Evolutionary conservation across 2,329 filamentous ascomycete species (phyloP).

Genomic region (Paraphaeosphaeria sporulosa): DNA sequence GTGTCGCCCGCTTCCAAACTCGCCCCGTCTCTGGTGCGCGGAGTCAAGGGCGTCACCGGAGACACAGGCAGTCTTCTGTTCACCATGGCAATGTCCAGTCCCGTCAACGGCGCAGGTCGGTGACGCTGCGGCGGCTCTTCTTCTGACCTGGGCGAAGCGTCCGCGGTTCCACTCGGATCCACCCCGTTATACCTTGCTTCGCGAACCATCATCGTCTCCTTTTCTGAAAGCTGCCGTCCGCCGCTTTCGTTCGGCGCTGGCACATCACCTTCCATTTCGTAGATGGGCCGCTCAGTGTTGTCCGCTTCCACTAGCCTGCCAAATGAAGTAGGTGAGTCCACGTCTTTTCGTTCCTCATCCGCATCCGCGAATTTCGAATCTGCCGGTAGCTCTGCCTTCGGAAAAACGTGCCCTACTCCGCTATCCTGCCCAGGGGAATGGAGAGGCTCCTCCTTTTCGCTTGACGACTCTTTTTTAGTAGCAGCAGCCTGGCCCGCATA

Average conservation of each 20-base stretch:
- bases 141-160: constrained; percentile 26
- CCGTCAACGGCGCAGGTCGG: constrained; percentile 33
- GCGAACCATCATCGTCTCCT: constrained; percentile 56
- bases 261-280: constrained; percentile 64
- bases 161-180: constrained; percentile 36
- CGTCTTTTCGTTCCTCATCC: constrained; percentile 26
- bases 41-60: constrained; percentile 41
- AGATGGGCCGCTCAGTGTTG: constrained; percentile 49
- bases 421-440: constrained; percentile 31
- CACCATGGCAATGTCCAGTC: constrained; percentile 40
- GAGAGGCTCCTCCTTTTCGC: constrained; percentile 32
- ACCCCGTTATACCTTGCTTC: constrained; percentile 57
- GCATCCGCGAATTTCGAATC: constrained; percentile 31
- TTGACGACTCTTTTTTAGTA: constrained; percentile 27
- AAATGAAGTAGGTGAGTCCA: constrained; percentile 17
- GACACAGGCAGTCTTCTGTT: constrained; percentile 36
- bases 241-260: constrained; percentile 60
- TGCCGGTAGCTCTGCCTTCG: constrained; percentile 55
- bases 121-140: constrained; percentile 24
- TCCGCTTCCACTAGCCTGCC: constrained; percentile 42
- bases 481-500: constrained; percentile 33
- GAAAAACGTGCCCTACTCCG: constrained; percentile 46
- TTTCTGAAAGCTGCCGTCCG: constrained; percentile 56
- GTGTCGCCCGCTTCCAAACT: constrained; percentile 41
- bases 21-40: constrained; percentile 37